Percentiles rank a stretch among this genome's conserved stretches.
These are phyloP conservation scores for Clonostachys solani DNA, from an alignment of 2,329 filamentous ascomycete species.

Conservation along the genomic window DNA sequence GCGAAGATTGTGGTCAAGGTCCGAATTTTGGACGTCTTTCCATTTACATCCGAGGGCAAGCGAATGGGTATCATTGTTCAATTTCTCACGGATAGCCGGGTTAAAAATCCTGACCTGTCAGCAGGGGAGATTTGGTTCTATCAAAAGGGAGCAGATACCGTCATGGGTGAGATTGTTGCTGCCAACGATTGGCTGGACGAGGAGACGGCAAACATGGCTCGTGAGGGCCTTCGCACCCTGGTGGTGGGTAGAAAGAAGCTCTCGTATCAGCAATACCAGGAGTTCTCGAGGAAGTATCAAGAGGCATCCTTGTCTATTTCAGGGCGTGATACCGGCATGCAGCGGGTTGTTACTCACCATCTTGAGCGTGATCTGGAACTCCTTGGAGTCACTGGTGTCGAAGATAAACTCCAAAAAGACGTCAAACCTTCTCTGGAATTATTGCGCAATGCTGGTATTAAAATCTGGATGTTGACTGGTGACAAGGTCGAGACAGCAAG, in stretches of 20 bases:
- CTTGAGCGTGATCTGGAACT: constrained; percentile 88
- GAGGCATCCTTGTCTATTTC: constrained; percentile 78
- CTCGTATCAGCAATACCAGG: constrained; percentile 71
- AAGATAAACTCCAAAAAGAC: constrained; percentile 92
- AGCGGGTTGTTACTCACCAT: constrained; percentile 71
- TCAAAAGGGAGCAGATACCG: constrained; percentile 96
- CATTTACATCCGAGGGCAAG: constrained; percentile 96
- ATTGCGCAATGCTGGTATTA: constrained; percentile 93
- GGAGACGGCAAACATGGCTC: constrained; percentile 98
- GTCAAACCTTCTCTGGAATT: constrained; percentile 95
- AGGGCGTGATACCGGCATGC: constrained; percentile 77
- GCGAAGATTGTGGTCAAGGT: constrained; percentile 76
- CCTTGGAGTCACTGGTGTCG: constrained; percentile 94
- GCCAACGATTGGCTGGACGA: constrained; percentile 98
- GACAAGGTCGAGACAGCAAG: constrained; percentile 98
- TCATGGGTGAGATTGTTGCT: constrained; percentile 94
- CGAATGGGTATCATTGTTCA: constrained; percentile 96
- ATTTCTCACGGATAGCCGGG: constrained; percentile 58
- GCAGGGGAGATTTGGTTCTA: constrained; percentile 94
- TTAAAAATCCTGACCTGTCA: constrained; percentile 43
- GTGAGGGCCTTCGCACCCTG: constrained; percentile 88
- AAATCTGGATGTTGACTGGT: constrained; percentile 99
- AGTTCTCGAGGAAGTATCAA: constrained; percentile 72
- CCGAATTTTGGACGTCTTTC: constrained; percentile 88
- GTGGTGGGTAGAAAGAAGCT: constrained; percentile 92